Evolutionary conservation across 805 yeast species (phyloP), one percentile per base, ranked within the genome.

Genomic region (Nadsonia fulvescens): DNA sequence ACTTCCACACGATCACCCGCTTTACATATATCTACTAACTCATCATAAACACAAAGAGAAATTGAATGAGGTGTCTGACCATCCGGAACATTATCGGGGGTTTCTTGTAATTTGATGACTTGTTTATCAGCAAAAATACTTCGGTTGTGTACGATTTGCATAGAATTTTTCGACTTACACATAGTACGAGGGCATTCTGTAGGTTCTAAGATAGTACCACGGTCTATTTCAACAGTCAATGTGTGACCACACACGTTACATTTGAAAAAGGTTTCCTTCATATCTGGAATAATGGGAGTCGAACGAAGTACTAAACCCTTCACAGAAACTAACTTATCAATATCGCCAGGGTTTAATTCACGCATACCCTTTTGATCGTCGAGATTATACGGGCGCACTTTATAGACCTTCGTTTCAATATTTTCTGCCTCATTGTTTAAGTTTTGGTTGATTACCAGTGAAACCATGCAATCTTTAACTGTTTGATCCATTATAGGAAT

Each of bases 11-110:
- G 66, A 49, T 89, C 98, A 60, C 98, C 98, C 6, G 98, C 95
- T 40, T 93, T 66, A 42, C 92, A 76, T 28, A 77, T 63, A 49
- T 89, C 98, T 1, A 89, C 98, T 34, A 89, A 60, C 47, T 89
- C 96, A 50, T 89, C 98, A 46, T 86, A 89, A 1, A 79, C 92
- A 56, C 94, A 81, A 15, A 89, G 56, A 5, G 93, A 79, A 24
- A 89, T 78, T 8, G 94, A 74, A 50, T 89, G 98, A 2, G 98
- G 98, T 3, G 98, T 89, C 52, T 89, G 98, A 10, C 98, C 98
- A 53, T 78, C 96, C 4, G 98, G 98, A 9, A 86, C 93, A 34
- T 70, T 61, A 49, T 89, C 98, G 1, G 94, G 94, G 1, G 93
- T 82, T 51, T 89, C 98, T 52, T 89, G 98, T 21, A 89, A 56